These are phyloP conservation scores for Rhizopus arrhizus DNA, from an alignment of 371 early-diverging fungal genomes.

Conservation along the genomic window DNA sequence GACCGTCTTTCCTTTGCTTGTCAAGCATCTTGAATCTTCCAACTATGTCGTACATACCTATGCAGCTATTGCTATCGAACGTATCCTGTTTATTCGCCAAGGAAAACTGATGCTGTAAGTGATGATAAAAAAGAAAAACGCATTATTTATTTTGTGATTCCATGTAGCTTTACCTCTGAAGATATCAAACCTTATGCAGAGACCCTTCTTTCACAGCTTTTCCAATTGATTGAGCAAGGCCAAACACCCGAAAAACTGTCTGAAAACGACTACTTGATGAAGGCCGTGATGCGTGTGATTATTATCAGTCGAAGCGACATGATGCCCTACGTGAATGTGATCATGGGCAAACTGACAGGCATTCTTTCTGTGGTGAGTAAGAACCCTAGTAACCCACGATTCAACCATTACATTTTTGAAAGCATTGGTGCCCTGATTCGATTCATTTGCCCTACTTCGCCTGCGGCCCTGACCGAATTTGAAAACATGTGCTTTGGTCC, in stretches of 20 bases:
- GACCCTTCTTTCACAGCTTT: slow-evolving; percentile 72
- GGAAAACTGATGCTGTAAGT: slow-evolving; percentile 66
- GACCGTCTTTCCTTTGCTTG: slow-evolving; percentile 77
- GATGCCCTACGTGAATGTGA: slow-evolving; percentile 67
- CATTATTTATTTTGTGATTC: neutral
- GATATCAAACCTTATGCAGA: slow-evolving; percentile 76
- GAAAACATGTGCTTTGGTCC: slow-evolving; percentile 77
- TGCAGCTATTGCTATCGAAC: slow-evolving; percentile 89
- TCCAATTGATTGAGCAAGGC: slow-evolving; percentile 71
- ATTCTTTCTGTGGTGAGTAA: slow-evolving; percentile 83
- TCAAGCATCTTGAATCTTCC: slow-evolving; percentile 76
- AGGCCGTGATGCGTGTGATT: slow-evolving; percentile 84
- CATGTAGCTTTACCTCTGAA: slow-evolving; percentile 61
- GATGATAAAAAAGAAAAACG: neutral
- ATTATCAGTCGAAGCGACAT: slow-evolving; percentile 74
- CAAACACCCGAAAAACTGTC: slow-evolving; percentile 83
- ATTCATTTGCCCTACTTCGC: slow-evolving; percentile 66
- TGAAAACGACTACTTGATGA: slow-evolving; percentile 95
- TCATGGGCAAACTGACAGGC: slow-evolving; percentile 71
- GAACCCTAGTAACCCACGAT: slow-evolving; percentile 96
- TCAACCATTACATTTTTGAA: slow-evolving; percentile 97
- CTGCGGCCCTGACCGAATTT: slow-evolving; percentile 72
- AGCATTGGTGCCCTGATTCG: slow-evolving; percentile 86
- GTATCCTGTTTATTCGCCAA: slow-evolving; percentile 82
- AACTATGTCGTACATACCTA: slow-evolving; percentile 91